Percentiles rank a stretch among this genome's conserved stretches.
phyloP scores from a whole-genome alignment of 2,329 filamentous ascomycete genomes.

The Salinomyces thailandicus region DNA sequence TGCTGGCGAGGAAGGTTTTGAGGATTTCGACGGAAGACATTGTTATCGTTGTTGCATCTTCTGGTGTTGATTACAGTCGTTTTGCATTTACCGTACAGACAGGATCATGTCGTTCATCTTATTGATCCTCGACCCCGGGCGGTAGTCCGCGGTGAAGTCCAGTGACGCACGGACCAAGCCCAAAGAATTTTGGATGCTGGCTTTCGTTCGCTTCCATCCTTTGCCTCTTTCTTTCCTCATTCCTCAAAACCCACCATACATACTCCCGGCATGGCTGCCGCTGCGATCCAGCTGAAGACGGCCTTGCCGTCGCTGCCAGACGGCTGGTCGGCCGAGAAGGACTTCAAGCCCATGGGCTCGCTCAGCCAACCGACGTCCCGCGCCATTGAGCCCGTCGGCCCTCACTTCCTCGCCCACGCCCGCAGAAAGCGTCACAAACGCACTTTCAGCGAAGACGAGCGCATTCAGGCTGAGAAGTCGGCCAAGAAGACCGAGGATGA shows the following conservation, averaged over 20 bases:
- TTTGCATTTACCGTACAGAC: too few relatives aligned
- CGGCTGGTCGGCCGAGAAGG: conserved; percentile 79
- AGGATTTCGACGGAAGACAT: conserved; percentile 3
- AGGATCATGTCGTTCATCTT: too few relatives aligned
- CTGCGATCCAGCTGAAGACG: conserved; percentile 49
- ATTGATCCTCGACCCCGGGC: neutral
- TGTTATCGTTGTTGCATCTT: conserved; percentile 1
- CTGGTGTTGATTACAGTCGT: neutral
- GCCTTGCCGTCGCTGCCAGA: conserved; percentile 65
- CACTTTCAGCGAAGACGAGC: conserved; percentile 97
- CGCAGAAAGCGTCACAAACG: conserved; percentile 82
- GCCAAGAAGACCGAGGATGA: conserved; percentile 93
- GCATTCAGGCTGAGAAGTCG: conserved; percentile 87
- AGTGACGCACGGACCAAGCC: conserved; percentile 2
- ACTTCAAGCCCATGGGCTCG: conserved; percentile 75
- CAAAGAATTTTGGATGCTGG: conserved; percentile 1
- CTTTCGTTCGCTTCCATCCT: too few relatives aligned
- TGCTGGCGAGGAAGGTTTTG: conserved; percentile 9
- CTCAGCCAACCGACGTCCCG: conserved; percentile 70
- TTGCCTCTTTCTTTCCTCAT: neutral
- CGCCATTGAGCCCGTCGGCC: conserved; percentile 89
- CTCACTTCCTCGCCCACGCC: conserved; percentile 95
- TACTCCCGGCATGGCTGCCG: conserved; percentile 24
- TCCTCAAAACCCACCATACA: neutral
- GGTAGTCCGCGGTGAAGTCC: neutral